Base-by-base conservation (phyloP, 345 rosid species). In the Mangifera indica region DNA sequence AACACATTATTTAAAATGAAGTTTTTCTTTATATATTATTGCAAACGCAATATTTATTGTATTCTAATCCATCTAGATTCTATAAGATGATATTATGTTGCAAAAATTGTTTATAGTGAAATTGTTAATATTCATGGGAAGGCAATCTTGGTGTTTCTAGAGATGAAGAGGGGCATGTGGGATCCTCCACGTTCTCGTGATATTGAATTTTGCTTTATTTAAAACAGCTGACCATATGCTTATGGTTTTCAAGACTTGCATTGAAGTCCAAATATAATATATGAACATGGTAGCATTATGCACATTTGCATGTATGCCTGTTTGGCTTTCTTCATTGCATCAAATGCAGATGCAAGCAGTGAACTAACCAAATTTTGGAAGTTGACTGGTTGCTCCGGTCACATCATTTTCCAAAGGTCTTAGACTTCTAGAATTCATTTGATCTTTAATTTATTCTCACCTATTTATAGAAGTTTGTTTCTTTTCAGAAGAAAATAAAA, bases 401-500 rank as follows among this genome's bases (percentile, higher is more conserved):
- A 37, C 42, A 37, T 9, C 42, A 37, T 37, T 37, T 37, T 37
- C 42, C 42, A 37, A 37, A 37, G 42, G 42, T 37, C 42, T 37
- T 37, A 37, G 24, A 37, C 46, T 12, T 49, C n/a, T 1, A 49
- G 53, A n/a, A 49, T 25, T 24, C 0, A 3, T 24, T 22, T 58
- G 29, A 21, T 22, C 60, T 21, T 22, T 2, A 15, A 26, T 32
- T 32, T 15, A 2, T 26, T 25, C 17, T 37, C 42, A 6, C 58
- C 20, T n/a, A 54, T 54, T 3, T 18, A 18, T 20, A 17, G 24
- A 37, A 26, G 34, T 48, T 46, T 66, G 24, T 15, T 18, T 29
- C 70, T 29, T 66, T 57, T 54, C 20, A 57, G 22, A 20, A n/a
- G 60, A 49, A 44, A 68, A 77, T 15, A 66, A 66, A 57, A 21